phyloP scores from a whole-genome alignment of 495 filamentous ascomycete genomes.

The Xylona heveae region DNA sequence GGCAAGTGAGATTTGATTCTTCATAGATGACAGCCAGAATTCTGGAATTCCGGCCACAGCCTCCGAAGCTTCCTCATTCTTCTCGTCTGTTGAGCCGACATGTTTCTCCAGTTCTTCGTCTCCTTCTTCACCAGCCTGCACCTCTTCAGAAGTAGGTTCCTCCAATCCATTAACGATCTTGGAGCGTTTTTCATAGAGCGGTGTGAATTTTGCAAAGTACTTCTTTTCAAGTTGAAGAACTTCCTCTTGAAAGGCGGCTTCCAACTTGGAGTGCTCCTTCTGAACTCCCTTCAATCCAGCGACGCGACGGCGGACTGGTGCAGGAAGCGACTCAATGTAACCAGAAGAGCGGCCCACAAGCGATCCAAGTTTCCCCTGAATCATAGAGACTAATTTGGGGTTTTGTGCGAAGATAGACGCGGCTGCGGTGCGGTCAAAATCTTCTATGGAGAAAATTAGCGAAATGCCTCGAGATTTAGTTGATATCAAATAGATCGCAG shows the following conservation, averaged over 20 bases:
- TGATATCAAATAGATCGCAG: constrained; percentile 13
- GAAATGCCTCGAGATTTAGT: too few relatives aligned
- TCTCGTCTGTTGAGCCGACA: constrained; percentile 20
- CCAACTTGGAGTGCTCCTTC: constrained; percentile 94
- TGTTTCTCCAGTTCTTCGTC: constrained; percentile 46
- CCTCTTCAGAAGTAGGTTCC: constrained; percentile 72
- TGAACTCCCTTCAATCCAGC: constrained; percentile 92
- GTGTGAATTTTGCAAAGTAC: constrained; percentile 96
- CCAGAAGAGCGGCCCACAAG: constrained; percentile 91
- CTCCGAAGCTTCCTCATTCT: constrained; percentile 23
- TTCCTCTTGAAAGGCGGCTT: constrained; percentile 95
- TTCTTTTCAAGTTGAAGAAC: constrained; percentile 96
- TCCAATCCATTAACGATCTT: constrained; percentile 73
- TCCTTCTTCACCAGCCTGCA: constrained; percentile 68
- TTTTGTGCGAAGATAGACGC: constrained; percentile 87
- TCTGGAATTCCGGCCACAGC: constrained; percentile 67
- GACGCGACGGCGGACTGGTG: constrained; percentile 75
- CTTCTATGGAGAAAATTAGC: constrained; percentile 33
- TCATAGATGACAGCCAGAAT: constrained; percentile 99
- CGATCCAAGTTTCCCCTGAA: constrained; percentile 83
- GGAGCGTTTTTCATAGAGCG: constrained; percentile 87
- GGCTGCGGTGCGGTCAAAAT: constrained; percentile 66
- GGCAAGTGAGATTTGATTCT: constrained; percentile 88
- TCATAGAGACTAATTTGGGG: constrained; percentile 83
- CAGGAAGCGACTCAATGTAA: constrained; percentile 89